A percentile compares a stretch with the other conserved stretches of the same genome.
These are phyloP conservation scores for Ephemerocybe angulata DNA, from an alignment of 768 basidiomycete genomes.

Conservation along the genomic window DNA sequence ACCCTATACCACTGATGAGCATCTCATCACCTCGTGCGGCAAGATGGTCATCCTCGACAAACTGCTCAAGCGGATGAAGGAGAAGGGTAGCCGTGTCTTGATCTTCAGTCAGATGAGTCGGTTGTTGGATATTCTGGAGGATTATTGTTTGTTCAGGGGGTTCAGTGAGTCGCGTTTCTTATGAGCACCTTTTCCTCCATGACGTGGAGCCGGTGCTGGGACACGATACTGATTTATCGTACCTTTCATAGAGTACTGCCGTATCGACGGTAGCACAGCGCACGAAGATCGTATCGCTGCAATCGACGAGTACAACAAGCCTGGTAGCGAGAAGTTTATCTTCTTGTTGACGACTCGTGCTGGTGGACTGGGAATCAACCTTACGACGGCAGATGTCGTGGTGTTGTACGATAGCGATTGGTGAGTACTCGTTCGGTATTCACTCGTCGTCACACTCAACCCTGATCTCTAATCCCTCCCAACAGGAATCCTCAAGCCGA, in stretches of 20 bases:
- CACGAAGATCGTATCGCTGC: constrained; percentile 94
- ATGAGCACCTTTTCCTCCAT: constrained; percentile 4
- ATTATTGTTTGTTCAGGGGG: constrained; percentile 88
- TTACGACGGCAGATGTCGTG: constrained; percentile 93
- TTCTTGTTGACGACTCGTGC: constrained; percentile 96
- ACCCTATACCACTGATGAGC: constrained; percentile 97
- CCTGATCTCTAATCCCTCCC: background rate
- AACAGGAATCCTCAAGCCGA: constrained; percentile 96
- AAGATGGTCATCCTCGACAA: constrained; percentile 99
- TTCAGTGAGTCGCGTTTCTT: constrained; percentile 59
- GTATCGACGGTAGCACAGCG: constrained; percentile 92
- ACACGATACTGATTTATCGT: too few species aligned
- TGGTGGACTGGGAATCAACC: constrained; percentile 94
- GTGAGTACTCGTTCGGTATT: constrained; percentile 35
- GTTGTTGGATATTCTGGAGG: constrained; percentile 96
- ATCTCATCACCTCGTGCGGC: constrained; percentile 88
- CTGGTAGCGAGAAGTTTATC: constrained; percentile 91
- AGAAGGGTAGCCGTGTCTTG: constrained; percentile 89
- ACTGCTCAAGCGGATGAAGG: constrained; percentile 81
- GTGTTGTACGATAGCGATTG: constrained; percentile 97
- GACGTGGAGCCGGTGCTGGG: too few species aligned
- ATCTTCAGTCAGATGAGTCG: constrained; percentile 99
- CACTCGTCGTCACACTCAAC: background rate
- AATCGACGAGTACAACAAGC: constrained; percentile 97
- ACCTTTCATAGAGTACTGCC: constrained; percentile 75